Conservation (phyloP, 2,329 filamentous ascomycete genomes). For the Fusarium vanettenii region DNA sequence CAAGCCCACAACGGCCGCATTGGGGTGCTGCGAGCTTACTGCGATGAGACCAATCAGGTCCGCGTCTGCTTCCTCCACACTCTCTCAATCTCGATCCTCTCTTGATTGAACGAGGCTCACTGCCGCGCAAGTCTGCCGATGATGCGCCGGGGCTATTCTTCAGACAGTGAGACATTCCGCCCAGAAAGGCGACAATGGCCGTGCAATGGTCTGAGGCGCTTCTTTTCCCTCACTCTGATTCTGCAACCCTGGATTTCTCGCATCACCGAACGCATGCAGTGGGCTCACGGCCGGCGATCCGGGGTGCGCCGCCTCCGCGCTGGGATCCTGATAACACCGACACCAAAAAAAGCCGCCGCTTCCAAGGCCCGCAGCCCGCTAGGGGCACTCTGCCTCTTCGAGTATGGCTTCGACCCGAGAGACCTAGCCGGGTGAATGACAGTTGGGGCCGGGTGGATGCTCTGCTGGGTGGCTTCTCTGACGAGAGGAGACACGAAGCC, state of each 20-base stretch:
- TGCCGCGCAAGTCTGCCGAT: conserved; percentile 23
- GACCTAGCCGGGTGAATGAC: conserved; percentile 37
- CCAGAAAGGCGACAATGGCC: conserved; percentile 15
- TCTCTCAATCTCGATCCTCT: conserved; percentile 38
- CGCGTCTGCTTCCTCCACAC: conserved; percentile 31
- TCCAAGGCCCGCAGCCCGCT: conserved; percentile 25
- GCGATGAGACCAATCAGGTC: conserved; percentile 35
- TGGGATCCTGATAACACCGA: conserved; percentile 31
- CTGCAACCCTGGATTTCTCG: conserved; percentile 38
- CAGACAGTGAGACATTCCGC: conserved; percentile 26
- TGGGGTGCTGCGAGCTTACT: conserved; percentile 35
- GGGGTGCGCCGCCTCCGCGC: conserved; percentile 36
- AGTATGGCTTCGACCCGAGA: conserved; percentile 28
- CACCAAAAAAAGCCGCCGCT: conserved; percentile 19
- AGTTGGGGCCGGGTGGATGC: conserved; percentile 37
- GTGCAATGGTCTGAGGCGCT: conserved; percentile 7
- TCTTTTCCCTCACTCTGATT: conserved; percentile 2
- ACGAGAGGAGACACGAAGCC: conserved; percentile 31
- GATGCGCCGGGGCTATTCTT: not conserved
- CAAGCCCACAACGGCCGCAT: conserved; percentile 26
- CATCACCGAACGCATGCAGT: conserved; percentile 38
- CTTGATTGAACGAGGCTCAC: conserved; percentile 27
- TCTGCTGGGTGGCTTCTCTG: conserved; percentile 11
- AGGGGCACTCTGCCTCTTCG: conserved; percentile 23
- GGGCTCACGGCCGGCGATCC: conserved; percentile 37